phyloP scores from a whole-genome alignment of 2,329 filamentous ascomycete genomes.

The Esteya vermicola region DNA sequence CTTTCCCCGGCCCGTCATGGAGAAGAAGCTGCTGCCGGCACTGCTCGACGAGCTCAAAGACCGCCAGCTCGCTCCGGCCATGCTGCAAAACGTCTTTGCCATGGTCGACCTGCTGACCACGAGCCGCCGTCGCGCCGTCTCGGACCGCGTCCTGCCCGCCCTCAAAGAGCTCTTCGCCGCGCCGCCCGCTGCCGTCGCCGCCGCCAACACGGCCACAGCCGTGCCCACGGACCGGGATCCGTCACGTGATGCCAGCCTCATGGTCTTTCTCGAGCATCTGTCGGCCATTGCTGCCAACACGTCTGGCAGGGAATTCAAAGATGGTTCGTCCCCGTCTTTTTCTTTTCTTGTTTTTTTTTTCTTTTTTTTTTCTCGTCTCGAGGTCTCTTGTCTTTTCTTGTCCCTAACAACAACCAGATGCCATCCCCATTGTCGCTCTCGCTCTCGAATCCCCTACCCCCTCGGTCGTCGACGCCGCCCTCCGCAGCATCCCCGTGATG shows the following conservation, averaged over 20 bases:
- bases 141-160: conserved; percentile 72
- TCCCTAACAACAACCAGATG: conserved; percentile 39
- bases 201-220: background rate
- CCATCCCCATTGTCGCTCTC: conserved; percentile 71
- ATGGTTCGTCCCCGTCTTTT: conserved; percentile 39
- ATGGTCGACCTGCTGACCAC: conserved; percentile 63
- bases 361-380: background rate
- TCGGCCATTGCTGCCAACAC: conserved; percentile 63
- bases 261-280: conserved; percentile 81
- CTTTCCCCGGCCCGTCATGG: conserved; percentile 85
- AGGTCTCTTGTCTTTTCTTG: too few relatives aligned
- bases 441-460: conserved; percentile 84
- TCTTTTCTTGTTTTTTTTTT: background rate
- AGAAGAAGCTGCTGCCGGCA: conserved; percentile 84
- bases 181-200: conserved; percentile 30
- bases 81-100: conserved; percentile 85
- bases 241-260: conserved; percentile 74
- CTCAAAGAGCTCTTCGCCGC: conserved; percentile 68
- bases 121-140: conserved; percentile 62
- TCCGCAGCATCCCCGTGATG: conserved; percentile 66
- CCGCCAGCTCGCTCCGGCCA: conserved; percentile 66
- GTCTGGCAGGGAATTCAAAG: conserved; percentile 85
- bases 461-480: conserved; percentile 70
- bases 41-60: conserved; percentile 91
- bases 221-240: conserved; percentile 55